A percentile compares a stretch with the other conserved stretches of the same genome.
These are phyloP conservation scores for Euryodendron excelsum DNA, from an alignment of 148 eudicot genomes.

Conservation along the genomic window DNA sequence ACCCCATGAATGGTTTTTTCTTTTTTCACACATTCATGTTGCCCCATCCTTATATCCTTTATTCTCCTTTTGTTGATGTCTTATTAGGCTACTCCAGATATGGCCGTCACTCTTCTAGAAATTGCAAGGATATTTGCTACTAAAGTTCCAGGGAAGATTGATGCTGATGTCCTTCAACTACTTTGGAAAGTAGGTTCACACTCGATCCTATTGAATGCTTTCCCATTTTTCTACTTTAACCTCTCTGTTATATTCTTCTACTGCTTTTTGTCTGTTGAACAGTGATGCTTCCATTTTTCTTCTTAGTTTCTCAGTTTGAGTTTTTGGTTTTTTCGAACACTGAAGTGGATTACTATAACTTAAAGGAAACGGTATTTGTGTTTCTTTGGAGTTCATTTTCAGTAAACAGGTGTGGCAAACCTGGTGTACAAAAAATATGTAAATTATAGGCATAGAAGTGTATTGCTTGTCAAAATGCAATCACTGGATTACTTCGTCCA, in stretches of 20 bases:
- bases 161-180: slow-evolving; percentile 95
- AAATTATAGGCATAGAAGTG: neutral
- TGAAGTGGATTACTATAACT: neutral
- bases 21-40: neutral
- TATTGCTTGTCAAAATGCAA: neutral
- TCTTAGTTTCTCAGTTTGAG: neutral
- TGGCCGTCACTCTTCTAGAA: slow-evolving; percentile 98
- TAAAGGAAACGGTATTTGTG: neutral
- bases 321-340: neutral
- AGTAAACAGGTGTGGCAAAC: neutral
- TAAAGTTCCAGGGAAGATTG: slow-evolving; percentile 98
- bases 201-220: neutral
- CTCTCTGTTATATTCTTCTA: neutral
- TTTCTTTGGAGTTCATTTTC: neutral
- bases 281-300: neutral
- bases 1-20: neutral
- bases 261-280: neutral
- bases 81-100: slow-evolving; percentile 90
- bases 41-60: slow-evolving; percentile 8
- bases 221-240: neutral
- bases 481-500: neutral
- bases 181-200: slow-evolving; percentile 84
- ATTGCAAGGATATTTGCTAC: slow-evolving; percentile 97
- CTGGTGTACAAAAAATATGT: neutral
- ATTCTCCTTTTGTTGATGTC: slow-evolving; percentile 9